phyloP scores from a whole-genome alignment of 2,329 filamentous ascomycete genomes.

The Cadophora sp. region DNA sequence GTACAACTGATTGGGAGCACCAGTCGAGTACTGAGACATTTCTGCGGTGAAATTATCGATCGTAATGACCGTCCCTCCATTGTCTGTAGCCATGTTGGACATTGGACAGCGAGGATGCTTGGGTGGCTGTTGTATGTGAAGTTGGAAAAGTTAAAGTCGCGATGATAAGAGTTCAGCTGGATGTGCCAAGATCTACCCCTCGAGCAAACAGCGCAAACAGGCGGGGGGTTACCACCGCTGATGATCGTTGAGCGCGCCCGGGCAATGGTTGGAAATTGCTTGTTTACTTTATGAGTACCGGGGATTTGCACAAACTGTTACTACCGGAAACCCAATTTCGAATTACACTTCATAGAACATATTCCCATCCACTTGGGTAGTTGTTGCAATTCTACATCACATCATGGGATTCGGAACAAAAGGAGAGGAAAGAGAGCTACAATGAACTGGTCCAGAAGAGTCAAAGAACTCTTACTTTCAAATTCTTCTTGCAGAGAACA shows the following conservation, averaged over 20 bases:
- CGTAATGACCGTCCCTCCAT: slow-evolving; percentile 39
- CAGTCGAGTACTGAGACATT: slow-evolving; percentile 38
- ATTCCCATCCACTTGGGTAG: too few species aligned
- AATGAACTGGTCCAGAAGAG: too few species aligned
- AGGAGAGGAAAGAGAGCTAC: too few species aligned
- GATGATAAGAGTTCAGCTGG: slow-evolving; percentile 1
- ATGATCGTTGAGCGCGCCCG: too few species aligned
- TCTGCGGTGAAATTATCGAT: slow-evolving; percentile 42
- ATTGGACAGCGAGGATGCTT: background rate
- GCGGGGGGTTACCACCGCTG: background rate
- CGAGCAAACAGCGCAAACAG: slow-evolving; percentile 12
- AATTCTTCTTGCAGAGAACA: too few species aligned
- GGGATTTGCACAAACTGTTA: too few species aligned
- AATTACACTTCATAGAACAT: too few species aligned
- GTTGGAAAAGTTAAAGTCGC: background rate
- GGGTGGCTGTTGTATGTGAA: background rate
- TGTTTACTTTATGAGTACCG: background rate
- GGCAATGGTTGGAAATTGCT: background rate
- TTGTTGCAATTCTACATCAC: too few species aligned
- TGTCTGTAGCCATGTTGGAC: slow-evolving; percentile 31
- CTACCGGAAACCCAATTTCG: too few species aligned
- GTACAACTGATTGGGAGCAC: slow-evolving; percentile 37
- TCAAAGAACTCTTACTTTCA: too few species aligned
- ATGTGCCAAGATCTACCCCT: slow-evolving; percentile 12
- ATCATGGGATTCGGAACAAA: too few species aligned